Evolutionary conservation across 345 rosid species (phyloP).

Genomic region (Arabidopsis arenosa): DNA sequence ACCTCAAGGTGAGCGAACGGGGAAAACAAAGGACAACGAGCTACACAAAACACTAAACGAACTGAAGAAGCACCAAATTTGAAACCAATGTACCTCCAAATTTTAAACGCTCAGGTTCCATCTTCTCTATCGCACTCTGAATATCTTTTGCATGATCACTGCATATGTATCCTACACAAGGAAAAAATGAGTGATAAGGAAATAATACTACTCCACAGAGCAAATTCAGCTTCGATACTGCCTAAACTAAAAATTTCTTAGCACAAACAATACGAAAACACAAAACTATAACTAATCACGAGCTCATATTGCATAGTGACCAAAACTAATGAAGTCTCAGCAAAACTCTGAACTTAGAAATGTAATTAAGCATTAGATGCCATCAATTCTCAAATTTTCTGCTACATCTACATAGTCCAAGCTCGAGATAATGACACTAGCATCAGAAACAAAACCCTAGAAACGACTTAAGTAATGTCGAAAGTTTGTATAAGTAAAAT

Average conservation of each 20-base stretch:
- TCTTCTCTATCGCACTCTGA: slow-evolving; percentile 28
- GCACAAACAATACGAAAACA: not conserved
- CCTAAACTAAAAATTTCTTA: not conserved
- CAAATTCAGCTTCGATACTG: slow-evolving; percentile 17
- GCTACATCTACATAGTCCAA: not conserved
- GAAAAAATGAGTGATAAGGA: slow-evolving; percentile 3
- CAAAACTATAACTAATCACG: not conserved
- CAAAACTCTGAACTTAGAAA: not conserved
- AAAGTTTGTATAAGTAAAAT: not conserved
- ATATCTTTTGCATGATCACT: slow-evolving; percentile 37
- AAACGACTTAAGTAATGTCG: not conserved
- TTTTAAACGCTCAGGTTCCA: slow-evolving; percentile 43
- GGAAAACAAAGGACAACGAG: not conserved
- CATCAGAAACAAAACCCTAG: not conserved
- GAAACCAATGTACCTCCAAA: slow-evolving; percentile 43
- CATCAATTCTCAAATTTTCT: not conserved
- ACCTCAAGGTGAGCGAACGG: not conserved
- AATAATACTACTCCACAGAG: not conserved
- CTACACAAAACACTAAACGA: not conserved
- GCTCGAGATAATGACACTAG: slow-evolving; percentile 11
- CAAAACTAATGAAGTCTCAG: not conserved
- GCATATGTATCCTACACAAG: slow-evolving; percentile 22
- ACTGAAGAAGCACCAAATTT: slow-evolving; percentile 13
- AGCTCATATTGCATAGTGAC: slow-evolving; percentile 10
- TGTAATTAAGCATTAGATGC: not conserved